These are phyloP conservation scores for Aspergillus brunneoviolaceus DNA, from an alignment of 2,329 filamentous ascomycete species.

Conservation along the genomic window DNA sequence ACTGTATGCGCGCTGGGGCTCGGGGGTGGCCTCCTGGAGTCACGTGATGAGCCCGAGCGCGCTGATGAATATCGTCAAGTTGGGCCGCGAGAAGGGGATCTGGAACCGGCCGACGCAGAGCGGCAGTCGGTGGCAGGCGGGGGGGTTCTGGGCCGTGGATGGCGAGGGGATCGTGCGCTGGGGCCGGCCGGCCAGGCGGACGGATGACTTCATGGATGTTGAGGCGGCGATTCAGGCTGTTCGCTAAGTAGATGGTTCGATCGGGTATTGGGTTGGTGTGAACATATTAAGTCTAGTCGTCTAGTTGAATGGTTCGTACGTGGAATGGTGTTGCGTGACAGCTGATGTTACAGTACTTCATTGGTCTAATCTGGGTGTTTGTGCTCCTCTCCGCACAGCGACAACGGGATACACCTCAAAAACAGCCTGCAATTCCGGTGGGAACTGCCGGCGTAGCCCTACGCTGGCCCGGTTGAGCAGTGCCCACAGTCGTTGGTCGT, in stretches of 20 bases:
- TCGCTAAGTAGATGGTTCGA: not conserved
- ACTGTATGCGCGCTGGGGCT: constrained; percentile 7
- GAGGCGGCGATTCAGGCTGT: not conserved
- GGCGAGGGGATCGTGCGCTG: constrained; percentile 9
- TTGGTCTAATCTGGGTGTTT: no score
- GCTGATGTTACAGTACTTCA: no score
- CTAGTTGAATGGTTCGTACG: no score
- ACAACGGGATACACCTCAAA: no score
- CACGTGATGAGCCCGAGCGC: not conserved
- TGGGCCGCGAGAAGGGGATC: constrained; percentile 14
- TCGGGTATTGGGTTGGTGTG: not conserved
- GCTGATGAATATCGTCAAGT: not conserved
- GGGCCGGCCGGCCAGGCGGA: not conserved
- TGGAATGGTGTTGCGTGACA: no score
- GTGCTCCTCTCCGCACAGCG: no score
- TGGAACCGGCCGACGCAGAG: constrained; percentile 27
- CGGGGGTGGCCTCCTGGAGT: not conserved
- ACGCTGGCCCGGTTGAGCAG: no score
- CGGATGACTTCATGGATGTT: not conserved
- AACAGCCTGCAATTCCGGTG: no score
- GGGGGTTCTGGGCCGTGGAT: constrained; percentile 21
- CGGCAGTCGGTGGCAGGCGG: constrained; percentile 26
- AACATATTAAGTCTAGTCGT: no score
- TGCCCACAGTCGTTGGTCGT: no score
- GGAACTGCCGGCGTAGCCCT: no score